A percentile compares a stretch with the other conserved stretches of the same genome.
These are phyloP conservation scores for Coemansia sp. DNA, from an alignment of 192 early-diverging fungal genomes.

Conservation along the genomic window DNA sequence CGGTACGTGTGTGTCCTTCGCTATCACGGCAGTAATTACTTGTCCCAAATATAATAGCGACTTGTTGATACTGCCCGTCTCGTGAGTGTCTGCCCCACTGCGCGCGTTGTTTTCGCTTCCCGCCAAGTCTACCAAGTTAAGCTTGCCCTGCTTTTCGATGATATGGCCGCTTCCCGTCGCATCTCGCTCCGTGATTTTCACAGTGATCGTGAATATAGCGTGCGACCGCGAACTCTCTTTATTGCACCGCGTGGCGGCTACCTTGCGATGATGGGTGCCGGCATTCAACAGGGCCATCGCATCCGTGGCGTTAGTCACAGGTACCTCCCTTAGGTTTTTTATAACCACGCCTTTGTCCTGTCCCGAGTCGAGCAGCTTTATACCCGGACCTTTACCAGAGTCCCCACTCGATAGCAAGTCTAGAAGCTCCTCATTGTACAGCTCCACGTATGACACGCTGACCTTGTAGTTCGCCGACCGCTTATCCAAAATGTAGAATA, in stretches of 20 bases:
- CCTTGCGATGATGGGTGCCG: slow-evolving; percentile 71
- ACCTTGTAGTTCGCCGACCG: slow-evolving; percentile 76
- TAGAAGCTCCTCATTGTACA: slow-evolving; percentile 95
- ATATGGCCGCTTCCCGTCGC: slow-evolving; percentile 75
- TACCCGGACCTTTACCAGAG: slow-evolving; percentile 35
- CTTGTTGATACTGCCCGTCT: slow-evolving; percentile 91
- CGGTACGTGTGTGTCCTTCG: slow-evolving; percentile 63
- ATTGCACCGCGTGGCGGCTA: slow-evolving; percentile 87
- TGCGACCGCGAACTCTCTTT: slow-evolving; percentile 92
- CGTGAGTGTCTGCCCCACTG: slow-evolving; percentile 87
- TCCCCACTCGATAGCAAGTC: slow-evolving; percentile 63
- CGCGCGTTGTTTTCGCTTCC: slow-evolving; percentile 92
- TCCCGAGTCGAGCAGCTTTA: slow-evolving; percentile 70
- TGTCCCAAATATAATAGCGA: slow-evolving; percentile 67
- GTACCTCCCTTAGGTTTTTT: slow-evolving; percentile 79
- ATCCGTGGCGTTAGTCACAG: slow-evolving; percentile 69
- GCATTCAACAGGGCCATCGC: slow-evolving; percentile 72
- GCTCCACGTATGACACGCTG: slow-evolving; percentile 83
- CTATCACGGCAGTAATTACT: slow-evolving; percentile 69
- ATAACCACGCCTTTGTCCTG: slow-evolving; percentile 71
- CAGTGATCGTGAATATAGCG: slow-evolving; percentile 87
- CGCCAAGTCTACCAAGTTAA: slow-evolving; percentile 95
- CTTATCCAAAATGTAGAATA: slow-evolving; percentile 76
- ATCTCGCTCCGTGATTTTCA: slow-evolving; percentile 77
- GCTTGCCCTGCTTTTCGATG: slow-evolving; percentile 87